Conservation (phyloP, 2,329 filamentous ascomycete genomes). For the Sporothrix globosa region DNA sequence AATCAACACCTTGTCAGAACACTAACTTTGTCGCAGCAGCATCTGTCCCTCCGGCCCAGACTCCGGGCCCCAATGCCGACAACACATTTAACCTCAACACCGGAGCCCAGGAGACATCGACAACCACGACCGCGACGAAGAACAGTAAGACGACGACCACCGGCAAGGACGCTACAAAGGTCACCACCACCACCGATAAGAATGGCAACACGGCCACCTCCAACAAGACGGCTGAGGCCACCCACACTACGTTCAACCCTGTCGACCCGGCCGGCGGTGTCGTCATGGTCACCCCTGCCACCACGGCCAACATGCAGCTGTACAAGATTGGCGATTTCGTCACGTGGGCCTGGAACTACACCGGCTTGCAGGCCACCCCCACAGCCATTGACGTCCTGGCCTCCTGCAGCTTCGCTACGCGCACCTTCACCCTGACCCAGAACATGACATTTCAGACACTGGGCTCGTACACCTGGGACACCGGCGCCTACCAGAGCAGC, state of each 20-base stretch:
- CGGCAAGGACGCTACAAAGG: constrained; percentile 28
- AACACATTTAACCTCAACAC: constrained; percentile 50
- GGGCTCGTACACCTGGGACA: constrained; percentile 62
- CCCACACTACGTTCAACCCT: constrained; percentile 50
- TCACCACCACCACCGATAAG: constrained; percentile 35
- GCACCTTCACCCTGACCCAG: constrained; percentile 63
- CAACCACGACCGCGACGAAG: constrained; percentile 39
- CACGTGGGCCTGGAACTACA: constrained; percentile 69
- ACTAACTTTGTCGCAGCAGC: too few relatives aligned
- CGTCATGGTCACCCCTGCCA: constrained; percentile 56
- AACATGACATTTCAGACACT: constrained; percentile 63
- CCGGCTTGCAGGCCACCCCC: constrained; percentile 59
- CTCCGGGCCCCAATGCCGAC: constrained; percentile 36
- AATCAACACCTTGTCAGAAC: too few relatives aligned
- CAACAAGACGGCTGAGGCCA: constrained; percentile 36
- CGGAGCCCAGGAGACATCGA: constrained; percentile 40
- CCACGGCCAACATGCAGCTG: constrained; percentile 51
- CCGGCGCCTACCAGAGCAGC: constrained; percentile 53
- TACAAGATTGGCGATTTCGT: constrained; percentile 65
- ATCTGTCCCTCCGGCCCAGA: background rate
- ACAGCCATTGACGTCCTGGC: constrained; percentile 64
- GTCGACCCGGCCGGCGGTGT: constrained; percentile 56
- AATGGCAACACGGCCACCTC: constrained; percentile 36
- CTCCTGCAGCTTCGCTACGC: constrained; percentile 56
- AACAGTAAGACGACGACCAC: constrained; percentile 36